A percentile compares a stretch with the other conserved stretches of the same genome.
These are phyloP conservation scores for Bonia amplexicaulis DNA, from an alignment of 176 grass and related monocot species.

Conservation along the genomic window DNA sequence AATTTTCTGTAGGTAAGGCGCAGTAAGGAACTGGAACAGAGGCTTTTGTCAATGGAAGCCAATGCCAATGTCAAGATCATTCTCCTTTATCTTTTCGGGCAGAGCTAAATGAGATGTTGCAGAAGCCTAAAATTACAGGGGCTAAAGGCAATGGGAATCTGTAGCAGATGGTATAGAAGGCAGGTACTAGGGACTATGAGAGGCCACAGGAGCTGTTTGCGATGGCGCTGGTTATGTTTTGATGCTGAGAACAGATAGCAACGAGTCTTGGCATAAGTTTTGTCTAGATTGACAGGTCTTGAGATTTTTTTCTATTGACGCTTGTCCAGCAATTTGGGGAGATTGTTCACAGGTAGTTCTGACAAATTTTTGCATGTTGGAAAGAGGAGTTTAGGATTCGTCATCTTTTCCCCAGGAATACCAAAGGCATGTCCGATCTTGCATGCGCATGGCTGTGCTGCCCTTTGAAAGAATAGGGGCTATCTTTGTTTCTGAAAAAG, in stretches of 20 bases:
- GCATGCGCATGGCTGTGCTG: conserved; percentile 19
- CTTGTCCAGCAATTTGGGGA: conserved; percentile 34
- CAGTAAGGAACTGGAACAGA: conserved; percentile 35
- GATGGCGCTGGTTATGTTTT: conserved; percentile 3
- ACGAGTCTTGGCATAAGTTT: conserved; percentile 48
- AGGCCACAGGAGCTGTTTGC: conserved; percentile 2
- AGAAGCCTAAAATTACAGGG: not conserved
- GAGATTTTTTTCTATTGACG: conserved; percentile 19
- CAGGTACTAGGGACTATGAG: not conserved
- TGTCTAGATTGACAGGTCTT: conserved; percentile 28
- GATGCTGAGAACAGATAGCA: conserved; percentile 22
- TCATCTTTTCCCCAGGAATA: conserved; percentile 16
- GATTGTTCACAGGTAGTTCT: conserved; percentile 45
- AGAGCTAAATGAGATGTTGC: conserved; percentile 22
- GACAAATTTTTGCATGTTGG: conserved; percentile 44
- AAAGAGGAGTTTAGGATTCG: conserved; percentile 37
- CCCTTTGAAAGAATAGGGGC: conserved; percentile 35
- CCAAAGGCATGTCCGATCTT: conserved; percentile 24
- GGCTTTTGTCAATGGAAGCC: conserved; percentile 41
- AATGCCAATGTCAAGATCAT: conserved; percentile 30
- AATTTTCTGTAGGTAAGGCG: conserved; percentile 36
- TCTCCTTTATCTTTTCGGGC: conserved; percentile 24
- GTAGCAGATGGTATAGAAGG: conserved; percentile 17
- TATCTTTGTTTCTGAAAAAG: conserved; percentile 25
- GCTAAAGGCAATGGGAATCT: not conserved